These are phyloP conservation scores for Moricandia moricandioides DNA, from an alignment of 345 rosid genomes.

Conservation along the genomic window DNA sequence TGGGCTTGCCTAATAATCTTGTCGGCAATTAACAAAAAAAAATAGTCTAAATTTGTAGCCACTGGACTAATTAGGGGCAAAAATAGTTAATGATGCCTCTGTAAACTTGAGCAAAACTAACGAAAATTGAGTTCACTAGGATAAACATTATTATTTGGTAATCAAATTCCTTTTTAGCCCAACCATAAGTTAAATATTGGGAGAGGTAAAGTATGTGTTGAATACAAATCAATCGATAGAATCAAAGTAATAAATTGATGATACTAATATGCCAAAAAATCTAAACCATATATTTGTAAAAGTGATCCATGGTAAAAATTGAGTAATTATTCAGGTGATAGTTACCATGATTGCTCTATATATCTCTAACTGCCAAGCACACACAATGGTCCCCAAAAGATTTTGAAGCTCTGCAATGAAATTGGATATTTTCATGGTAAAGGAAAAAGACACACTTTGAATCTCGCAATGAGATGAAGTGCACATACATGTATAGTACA, in stretches of 20 bases:
- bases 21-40: background rate
- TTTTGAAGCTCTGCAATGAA: constrained; percentile 1
- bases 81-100: background rate
- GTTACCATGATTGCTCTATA: background rate
- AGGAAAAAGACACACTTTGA: background rate
- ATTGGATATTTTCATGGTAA: constrained; percentile 14
- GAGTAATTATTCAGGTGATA: constrained; percentile 19
- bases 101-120: background rate
- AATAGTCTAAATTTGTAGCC: background rate
- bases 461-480: background rate
- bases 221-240: background rate
- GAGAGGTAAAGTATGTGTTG: background rate
- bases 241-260: background rate
- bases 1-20: background rate
- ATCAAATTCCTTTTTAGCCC: background rate
- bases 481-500: background rate
- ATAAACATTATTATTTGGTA: background rate
- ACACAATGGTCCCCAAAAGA: constrained; percentile 28
- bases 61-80: background rate
- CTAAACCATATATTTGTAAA: constrained; percentile 14
- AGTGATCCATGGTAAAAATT: constrained; percentile 4
- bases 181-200: background rate
- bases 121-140: background rate
- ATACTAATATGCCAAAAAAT: background rate
- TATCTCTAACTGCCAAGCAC: constrained; percentile 23